Evolutionary conservation across 2,329 filamentous ascomycete genomes (phyloP), one percentile per base, ranked within the genome.

Genomic region (Pestalotiopsis sp.): DNA sequence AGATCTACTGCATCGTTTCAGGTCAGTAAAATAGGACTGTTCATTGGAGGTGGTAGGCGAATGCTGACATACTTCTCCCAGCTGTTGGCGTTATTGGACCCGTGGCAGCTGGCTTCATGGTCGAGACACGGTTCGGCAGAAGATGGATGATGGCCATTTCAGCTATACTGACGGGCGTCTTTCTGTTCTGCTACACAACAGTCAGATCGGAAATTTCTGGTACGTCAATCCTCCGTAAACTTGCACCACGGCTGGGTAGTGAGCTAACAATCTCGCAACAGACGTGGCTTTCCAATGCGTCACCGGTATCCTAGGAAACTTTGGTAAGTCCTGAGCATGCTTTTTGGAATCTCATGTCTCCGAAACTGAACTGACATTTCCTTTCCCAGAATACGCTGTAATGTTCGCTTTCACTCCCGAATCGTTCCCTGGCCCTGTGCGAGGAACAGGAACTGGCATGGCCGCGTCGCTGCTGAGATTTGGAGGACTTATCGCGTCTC

Each of bases 371-470:
- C 78, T 0, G 66, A 79, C 1, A 3, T 1, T 35, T 75, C 71
- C 24, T 4, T 17, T 4, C n/a, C 6, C 64, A 78, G 78, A 79
- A 69, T 79, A 79, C 65, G 77, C 76, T 1, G 73, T 79, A 22
- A 75, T 80, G 57, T 84, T 82, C 65, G 82, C 81, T 0, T 84
- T 81, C 75, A 89, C 86, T 0, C 87, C 87, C 0, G 86, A 89
- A 71, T 85, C 85, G 0, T 89, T 89, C 75, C 86, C 86, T 0
- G 85, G 83, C 2, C 84, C 86, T 0, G 80, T 85, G 58, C 79
- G 86, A 0, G 87, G 86, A 2, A 87, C 86, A 0, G 87, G 84
- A 5, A 84, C 83, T 1, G 85, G 85, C 17, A 64, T 80, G 4
- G 80, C 81, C 0, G 81, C 82, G 0, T 80, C 79, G 1, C 70